Evolutionary conservation across 768 basidiomycete genomes (phyloP), one percentile per base, ranked within the genome.

Genomic region (Gloeophyllum trabeum): DNA sequence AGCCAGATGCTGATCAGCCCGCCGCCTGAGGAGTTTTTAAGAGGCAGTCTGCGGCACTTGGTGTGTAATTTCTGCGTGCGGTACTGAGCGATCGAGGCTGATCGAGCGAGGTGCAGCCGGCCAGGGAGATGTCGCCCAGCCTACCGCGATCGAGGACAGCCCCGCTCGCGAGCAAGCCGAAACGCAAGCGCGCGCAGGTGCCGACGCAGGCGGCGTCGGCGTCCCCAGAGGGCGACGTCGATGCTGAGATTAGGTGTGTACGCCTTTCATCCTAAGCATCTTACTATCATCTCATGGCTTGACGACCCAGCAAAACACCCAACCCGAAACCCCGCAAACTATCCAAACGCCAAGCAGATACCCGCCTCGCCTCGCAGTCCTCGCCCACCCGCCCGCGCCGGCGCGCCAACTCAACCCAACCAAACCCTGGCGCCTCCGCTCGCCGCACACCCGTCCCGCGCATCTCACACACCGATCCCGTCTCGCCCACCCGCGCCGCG

Each of bases 251-350:
- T n/a, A n/a, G n/a, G n/a, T n/a, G n/a, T n/a, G n/a, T n/a, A n/a
- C n/a, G n/a, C n/a, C n/a, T n/a, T n/a, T n/a, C n/a, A n/a, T n/a
- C n/a, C n/a, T n/a, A n/a, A n/a, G n/a, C n/a, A n/a, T n/a, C n/a
- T n/a, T n/a, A n/a, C n/a, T n/a, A n/a, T n/a, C n/a, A n/a, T n/a
- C n/a, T n/a, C n/a, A n/a, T n/a, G n/a, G n/a, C n/a, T n/a, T n/a
- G n/a, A n/a, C n/a, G n/a, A n/a, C n/a, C n/a, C n/a, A n/a, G n/a
- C n/a, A n/a, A n/a, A n/a, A n/a, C n/a, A n/a, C 77, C 76, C 7
- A 78, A 80, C 51, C 75, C 78, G 25, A 77, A 76, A 54, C 65
- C 76, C 1, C 71, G 77, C 48, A 81, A 81, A 47, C 12, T 61
- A 63, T 1, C 65, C 60, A n/a, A 51, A 45, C 34, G 24, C 46